phyloP scores from a whole-genome alignment of 495 filamentous ascomycete genomes.

The Astrothelium macrocarpum region DNA sequence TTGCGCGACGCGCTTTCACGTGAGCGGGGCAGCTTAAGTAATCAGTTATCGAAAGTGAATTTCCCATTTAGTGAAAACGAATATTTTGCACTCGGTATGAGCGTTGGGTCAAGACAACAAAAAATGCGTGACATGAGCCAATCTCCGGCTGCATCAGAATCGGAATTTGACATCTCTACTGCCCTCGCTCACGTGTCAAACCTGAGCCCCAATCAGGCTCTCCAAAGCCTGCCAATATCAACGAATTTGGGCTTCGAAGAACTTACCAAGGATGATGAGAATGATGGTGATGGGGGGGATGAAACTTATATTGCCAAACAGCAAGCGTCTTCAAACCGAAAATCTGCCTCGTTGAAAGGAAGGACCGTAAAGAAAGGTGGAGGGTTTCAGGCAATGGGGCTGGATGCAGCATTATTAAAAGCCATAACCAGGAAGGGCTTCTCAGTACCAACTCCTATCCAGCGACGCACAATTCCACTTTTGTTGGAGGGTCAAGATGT shows the following conservation, averaged over 20 bases:
- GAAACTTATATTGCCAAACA: slow-evolving; percentile 79
- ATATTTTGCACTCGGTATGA: too few relatives aligned
- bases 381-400: slow-evolving; percentile 92
- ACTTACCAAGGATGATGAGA: neutral
- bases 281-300: slow-evolving; percentile 47
- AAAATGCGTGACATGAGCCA: slow-evolving; percentile 30
- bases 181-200: neutral
- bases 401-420: slow-evolving; percentile 71
- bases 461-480: slow-evolving; percentile 89
- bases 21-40: neutral
- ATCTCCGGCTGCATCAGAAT: slow-evolving; percentile 79
- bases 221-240: neutral
- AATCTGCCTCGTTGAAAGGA: slow-evolving; percentile 68
- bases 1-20: neutral
- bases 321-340: slow-evolving; percentile 79
- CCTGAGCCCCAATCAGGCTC: neutral
- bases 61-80: too few relatives aligned
- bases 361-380: slow-evolving; percentile 85
- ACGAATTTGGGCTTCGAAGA: neutral
- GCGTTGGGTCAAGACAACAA: slow-evolving; percentile 41
- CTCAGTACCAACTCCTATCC: slow-evolving; percentile 90
- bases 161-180: slow-evolving; percentile 79
- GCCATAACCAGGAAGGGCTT: slow-evolving; percentile 91
- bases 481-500: slow-evolving; percentile 84
- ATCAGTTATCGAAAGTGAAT: neutral